phyloP scores from a whole-genome alignment of 305 asterid species.

The Fraxinus platypoda region DNA sequence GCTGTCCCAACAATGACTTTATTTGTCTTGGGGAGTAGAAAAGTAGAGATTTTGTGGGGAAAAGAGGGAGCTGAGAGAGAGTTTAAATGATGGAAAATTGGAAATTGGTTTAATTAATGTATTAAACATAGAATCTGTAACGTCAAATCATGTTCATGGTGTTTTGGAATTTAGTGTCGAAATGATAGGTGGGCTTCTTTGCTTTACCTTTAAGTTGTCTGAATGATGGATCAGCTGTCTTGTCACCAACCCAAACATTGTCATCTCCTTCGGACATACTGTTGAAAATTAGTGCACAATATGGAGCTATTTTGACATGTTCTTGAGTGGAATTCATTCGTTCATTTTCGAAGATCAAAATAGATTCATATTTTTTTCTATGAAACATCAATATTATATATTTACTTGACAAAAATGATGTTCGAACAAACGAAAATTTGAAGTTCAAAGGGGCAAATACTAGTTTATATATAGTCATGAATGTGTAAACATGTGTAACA shows the following conservation, averaged over 20 bases:
- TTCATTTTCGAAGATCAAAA: too few relatives aligned
- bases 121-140: constrained; percentile 55
- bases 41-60: not conserved
- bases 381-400: too few relatives aligned
- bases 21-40: not conserved
- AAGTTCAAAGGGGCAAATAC: not conserved
- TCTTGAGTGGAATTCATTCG: not conserved
- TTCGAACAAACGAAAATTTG: too few relatives aligned
- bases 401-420: too few relatives aligned
- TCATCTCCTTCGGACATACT: constrained; percentile 3
- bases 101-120: not conserved
- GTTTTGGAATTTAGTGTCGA: constrained; percentile 40
- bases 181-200: not conserved
- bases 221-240: constrained; percentile 26
- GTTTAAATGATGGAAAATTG: not conserved
- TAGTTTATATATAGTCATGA: too few relatives aligned
- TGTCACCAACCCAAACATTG: constrained; percentile 15
- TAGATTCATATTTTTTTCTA: too few relatives aligned
- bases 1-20: not conserved
- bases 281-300: not conserved
- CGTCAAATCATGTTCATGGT: constrained; percentile 71
- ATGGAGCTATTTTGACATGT: not conserved
- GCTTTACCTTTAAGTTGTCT: constrained; percentile 22
- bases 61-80: not conserved
- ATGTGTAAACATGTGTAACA: too few relatives aligned